Percentiles rank a stretch among this genome's conserved stretches.
phyloP scores from a whole-genome alignment of 2,329 filamentous ascomycete species.

The Sordariomycetes sp. region DNA sequence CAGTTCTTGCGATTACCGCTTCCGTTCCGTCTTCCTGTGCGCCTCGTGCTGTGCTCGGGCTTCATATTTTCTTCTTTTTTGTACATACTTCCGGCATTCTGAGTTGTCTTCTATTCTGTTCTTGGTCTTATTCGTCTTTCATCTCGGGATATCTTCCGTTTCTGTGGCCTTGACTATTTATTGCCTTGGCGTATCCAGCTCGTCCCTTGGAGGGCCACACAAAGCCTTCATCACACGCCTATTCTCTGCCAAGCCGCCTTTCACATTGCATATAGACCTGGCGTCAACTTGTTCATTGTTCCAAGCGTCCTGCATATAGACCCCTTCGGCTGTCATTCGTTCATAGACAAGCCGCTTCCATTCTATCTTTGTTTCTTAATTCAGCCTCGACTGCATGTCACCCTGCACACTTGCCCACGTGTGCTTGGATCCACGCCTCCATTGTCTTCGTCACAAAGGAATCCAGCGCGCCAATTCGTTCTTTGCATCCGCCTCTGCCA shows the following conservation, averaged over 20 bases:
- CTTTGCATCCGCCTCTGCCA: background rate
- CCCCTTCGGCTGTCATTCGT: background rate
- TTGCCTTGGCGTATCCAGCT: background rate
- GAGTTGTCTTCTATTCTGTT: background rate
- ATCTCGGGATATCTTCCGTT: background rate
- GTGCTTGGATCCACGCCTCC: background rate
- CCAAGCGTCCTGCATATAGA: background rate
- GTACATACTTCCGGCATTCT: slow-evolving; percentile 3
- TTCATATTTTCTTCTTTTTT: slow-evolving; percentile 7
- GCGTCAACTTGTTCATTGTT: background rate
- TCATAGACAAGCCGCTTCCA: slow-evolving; percentile 5
- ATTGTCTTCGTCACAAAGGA: background rate
- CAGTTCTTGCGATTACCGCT: slow-evolving; percentile 20
- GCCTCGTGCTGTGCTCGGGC: background rate
- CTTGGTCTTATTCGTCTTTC: background rate
- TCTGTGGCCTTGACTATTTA: background rate
- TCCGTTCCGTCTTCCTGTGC: background rate
- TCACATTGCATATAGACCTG: slow-evolving; percentile 3
- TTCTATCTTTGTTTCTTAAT: background rate
- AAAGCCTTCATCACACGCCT: background rate
- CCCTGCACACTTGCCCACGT: background rate
- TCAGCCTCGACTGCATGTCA: slow-evolving; percentile 2
- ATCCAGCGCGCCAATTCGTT: background rate
- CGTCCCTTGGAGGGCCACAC: background rate
- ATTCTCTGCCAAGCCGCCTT: background rate